phyloP scores from a whole-genome alignment of 73 alveolate genomes.

The Paraurostyla sp. region DNA sequence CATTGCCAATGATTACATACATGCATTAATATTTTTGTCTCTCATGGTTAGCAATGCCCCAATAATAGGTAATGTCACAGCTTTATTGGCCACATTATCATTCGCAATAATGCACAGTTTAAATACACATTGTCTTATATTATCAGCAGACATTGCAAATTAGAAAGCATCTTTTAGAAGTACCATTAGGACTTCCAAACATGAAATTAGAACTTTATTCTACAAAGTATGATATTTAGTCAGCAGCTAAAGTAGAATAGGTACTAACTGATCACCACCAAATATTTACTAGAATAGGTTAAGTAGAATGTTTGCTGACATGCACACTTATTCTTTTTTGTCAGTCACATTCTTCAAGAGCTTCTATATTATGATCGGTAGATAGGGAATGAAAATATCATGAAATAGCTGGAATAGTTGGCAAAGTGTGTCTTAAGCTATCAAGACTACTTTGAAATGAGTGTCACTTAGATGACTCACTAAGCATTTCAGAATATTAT shows the following conservation, averaged over 20 bases:
- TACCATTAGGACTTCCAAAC: conserved; percentile 46
- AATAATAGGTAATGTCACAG: conserved; percentile 47
- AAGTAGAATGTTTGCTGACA: conserved; percentile 11
- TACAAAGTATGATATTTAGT: not conserved
- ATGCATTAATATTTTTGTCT: conserved; percentile 36
- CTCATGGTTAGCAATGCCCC: conserved; percentile 37
- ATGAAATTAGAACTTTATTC: conserved; percentile 48
- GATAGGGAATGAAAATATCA: conserved; percentile 30
- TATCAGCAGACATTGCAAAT: conserved; percentile 28
- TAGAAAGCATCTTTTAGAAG: conserved; percentile 30
- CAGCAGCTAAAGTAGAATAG: not conserved
- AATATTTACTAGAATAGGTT: conserved; percentile 15
- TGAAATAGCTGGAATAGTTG: conserved; percentile 33
- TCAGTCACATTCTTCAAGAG: conserved; percentile 55
- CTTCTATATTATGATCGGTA: not conserved
- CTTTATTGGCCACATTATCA: conserved; percentile 44
- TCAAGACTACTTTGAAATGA: conserved; percentile 42
- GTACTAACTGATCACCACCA: conserved; percentile 58
- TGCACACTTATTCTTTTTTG: conserved; percentile 40
- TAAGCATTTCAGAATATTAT: not conserved
- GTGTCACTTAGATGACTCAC: conserved; percentile 29
- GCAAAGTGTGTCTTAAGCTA: conserved; percentile 20
- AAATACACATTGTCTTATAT: conserved; percentile 2
- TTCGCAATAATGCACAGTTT: conserved; percentile 8
- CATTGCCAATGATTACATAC: not conserved